Conservation (phyloP, 2,329 filamentous ascomycete species). For the Nemania serpens region DNA sequence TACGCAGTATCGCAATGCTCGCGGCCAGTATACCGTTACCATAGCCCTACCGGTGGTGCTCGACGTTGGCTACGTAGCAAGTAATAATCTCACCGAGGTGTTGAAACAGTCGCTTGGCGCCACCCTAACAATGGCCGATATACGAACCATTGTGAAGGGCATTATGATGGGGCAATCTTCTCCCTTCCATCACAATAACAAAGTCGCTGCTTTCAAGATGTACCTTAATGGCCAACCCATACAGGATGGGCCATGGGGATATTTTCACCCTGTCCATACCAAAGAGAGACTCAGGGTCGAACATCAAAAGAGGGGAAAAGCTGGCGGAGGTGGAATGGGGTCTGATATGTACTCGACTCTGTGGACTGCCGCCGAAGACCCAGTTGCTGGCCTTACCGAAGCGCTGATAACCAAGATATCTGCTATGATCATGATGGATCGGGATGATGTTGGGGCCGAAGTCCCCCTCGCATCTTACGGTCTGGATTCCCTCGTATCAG, state of each 20-base stretch:
- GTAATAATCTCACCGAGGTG: constrained; percentile 14
- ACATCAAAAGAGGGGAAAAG: background rate
- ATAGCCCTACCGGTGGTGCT: constrained; percentile 29
- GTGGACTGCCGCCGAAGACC: background rate
- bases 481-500: constrained; percentile 41
- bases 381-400: constrained; percentile 6
- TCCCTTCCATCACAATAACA: constrained; percentile 12
- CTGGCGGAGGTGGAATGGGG: background rate
- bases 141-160: constrained; percentile 23
- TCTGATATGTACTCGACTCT: constrained; percentile 2
- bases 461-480: constrained; percentile 21
- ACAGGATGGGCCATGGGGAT: constrained; percentile 13
- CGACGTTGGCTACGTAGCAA: constrained; percentile 29
- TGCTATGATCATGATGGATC: constrained; percentile 26
- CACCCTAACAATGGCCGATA: constrained; percentile 22
- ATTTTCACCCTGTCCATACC: constrained; percentile 19
- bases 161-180: constrained; percentile 18
- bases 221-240: background rate
- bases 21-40: constrained; percentile 21
- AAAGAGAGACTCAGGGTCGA: background rate
- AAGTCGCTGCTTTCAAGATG: constrained; percentile 4
- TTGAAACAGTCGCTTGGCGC: constrained; percentile 23
- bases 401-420: constrained; percentile 21
- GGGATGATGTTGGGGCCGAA: constrained; percentile 22
- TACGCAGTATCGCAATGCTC: constrained; percentile 28